Conservation (phyloP, 345 rosid genomes). For the Firmiana major region DNA sequence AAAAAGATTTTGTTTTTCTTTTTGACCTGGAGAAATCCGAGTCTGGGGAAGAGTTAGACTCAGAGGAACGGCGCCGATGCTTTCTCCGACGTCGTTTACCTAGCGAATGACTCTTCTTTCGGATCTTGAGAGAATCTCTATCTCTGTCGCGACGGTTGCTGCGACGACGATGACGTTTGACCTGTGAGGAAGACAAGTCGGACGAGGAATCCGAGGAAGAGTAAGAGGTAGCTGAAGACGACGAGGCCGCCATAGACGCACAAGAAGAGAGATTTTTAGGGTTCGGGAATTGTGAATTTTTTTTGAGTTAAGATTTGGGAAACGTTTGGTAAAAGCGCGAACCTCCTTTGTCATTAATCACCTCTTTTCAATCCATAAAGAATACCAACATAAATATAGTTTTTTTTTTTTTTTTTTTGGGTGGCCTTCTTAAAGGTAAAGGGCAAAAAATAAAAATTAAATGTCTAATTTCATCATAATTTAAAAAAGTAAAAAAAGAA, state of each 20-base stretch:
- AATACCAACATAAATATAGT: background rate
- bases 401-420: too few species aligned
- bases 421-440: background rate
- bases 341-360: background rate
- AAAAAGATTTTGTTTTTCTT: background rate
- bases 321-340: background rate
- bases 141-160: slow-evolving; percentile 37
- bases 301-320: background rate
- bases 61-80: slow-evolving; percentile 44
- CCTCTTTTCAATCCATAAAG: background rate
- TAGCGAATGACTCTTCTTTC: slow-evolving; percentile 55
- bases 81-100: slow-evolving; percentile 60
- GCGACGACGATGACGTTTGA: slow-evolving; percentile 47
- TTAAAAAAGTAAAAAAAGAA: too few species aligned
- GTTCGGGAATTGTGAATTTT: background rate
- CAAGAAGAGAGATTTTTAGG: background rate
- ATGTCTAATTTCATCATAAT: too few species aligned
- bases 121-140: slow-evolving; percentile 63
- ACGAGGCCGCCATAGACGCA: slow-evolving; percentile 61
- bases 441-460: background rate
- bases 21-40: slow-evolving; percentile 64
- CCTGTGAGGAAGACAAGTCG: slow-evolving; percentile 46
- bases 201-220: slow-evolving; percentile 45
- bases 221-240: slow-evolving; percentile 39
- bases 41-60: slow-evolving; percentile 38